Conservation (phyloP, 1,284 basidiomycete species). For the Irpex sp. region DNA sequence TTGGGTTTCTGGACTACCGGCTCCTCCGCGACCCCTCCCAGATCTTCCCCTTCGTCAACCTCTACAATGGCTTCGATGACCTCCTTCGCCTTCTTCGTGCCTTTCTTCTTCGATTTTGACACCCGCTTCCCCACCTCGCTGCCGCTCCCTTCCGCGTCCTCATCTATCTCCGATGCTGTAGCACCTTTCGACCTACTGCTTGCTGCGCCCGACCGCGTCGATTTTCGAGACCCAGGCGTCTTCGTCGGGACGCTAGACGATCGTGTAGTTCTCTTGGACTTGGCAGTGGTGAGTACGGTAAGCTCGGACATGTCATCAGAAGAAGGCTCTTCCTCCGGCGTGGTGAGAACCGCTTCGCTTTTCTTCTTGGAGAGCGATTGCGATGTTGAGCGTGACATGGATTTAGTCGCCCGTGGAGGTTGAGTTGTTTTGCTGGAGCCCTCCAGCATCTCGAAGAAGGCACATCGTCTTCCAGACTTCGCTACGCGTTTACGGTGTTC, state of each 20-base stretch:
- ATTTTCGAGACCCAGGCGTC: slow-evolving; percentile 27
- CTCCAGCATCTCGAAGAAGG: slow-evolving; percentile 36
- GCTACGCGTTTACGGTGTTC: slow-evolving; percentile 61
- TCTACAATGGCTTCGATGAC: slow-evolving; percentile 30
- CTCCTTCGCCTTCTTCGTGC: slow-evolving; percentile 23
- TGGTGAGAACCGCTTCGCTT: background rate
- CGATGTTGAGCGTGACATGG: slow-evolving; percentile 7
- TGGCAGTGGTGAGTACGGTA: slow-evolving; percentile 6
- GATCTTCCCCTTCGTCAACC: slow-evolving; percentile 23
- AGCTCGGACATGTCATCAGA: slow-evolving; percentile 4
- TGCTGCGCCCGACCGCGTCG: slow-evolving; percentile 25
- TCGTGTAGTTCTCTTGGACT: slow-evolving; percentile 2
- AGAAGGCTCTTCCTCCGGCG: background rate
- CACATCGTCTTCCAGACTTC: slow-evolving; percentile 43
- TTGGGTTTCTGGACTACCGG: slow-evolving; percentile 18
- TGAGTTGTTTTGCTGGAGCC: slow-evolving; percentile 16
- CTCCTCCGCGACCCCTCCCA: slow-evolving; percentile 7
- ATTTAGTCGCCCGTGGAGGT: slow-evolving; percentile 3
- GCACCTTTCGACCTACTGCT: slow-evolving; percentile 19
- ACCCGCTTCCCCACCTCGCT: slow-evolving; percentile 23
- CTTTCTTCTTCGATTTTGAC: slow-evolving; percentile 24
- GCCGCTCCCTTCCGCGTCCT: slow-evolving; percentile 22
- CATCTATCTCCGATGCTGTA: slow-evolving; percentile 22
- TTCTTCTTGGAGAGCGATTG: slow-evolving; percentile 9
- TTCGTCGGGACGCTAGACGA: slow-evolving; percentile 21